A percentile compares a stretch with the other conserved stretches of the same genome.
Conservation (phyloP, 1,284 basidiomycete species). For the Sphaerobolus stellatus region DNA sequence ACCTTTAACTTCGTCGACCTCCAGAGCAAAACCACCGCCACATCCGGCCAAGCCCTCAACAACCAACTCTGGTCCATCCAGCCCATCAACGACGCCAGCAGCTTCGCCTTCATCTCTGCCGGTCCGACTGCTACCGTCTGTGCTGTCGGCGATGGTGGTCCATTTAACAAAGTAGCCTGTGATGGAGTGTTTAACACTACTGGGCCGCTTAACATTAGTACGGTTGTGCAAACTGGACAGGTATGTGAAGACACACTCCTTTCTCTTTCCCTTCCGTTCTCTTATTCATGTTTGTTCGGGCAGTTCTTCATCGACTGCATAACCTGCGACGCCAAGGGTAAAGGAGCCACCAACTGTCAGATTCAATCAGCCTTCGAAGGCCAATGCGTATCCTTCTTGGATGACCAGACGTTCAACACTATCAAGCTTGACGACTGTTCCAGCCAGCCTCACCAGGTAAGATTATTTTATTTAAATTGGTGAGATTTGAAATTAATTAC, state of each 20-base stretch:
- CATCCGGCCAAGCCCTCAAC: neutral
- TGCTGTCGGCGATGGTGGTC: neutral
- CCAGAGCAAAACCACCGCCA: neutral
- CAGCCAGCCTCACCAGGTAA: neutral
- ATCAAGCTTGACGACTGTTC: constrained; percentile 3
- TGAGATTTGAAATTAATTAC: neutral
- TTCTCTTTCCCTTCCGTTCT: too few species aligned
- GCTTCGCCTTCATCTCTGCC: neutral
- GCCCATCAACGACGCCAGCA: neutral
- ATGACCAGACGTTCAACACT: neutral
- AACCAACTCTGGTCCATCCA: neutral
- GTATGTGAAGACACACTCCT: neutral
- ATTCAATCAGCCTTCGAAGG: neutral
- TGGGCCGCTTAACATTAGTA: too few species aligned
- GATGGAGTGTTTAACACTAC: neutral
- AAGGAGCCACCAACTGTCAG: neutral
- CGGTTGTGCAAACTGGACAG: neutral
- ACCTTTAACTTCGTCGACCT: neutral
- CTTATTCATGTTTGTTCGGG: neutral
- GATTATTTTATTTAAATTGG: neutral
- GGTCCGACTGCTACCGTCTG: neutral
- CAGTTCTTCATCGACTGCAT: neutral
- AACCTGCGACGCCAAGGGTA: neutral
- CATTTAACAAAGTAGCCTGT: neutral
- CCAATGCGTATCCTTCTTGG: neutral